Conservation (phyloP, 2,329 filamentous ascomycete genomes). For the Mycocentrospora acerina region DNA sequence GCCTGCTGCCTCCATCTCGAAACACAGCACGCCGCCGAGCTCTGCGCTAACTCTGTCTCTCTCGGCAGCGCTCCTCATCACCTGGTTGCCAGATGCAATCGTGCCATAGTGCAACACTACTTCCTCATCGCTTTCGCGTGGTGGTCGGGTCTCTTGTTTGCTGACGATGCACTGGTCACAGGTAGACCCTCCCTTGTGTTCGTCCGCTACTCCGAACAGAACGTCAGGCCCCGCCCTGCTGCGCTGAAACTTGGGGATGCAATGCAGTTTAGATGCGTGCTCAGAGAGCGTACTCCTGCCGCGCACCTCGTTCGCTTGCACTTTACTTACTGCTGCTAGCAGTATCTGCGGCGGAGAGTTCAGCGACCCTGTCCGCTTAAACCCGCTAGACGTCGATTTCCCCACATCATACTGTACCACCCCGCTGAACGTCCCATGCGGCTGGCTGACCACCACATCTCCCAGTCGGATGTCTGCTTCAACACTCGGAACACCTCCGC, state of each 20-base stretch:
- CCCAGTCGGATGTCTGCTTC: slow-evolving; percentile 3
- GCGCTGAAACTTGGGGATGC: slow-evolving; percentile 9
- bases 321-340: slow-evolving; percentile 6
- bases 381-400: slow-evolving; percentile 12
- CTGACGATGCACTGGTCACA: slow-evolving; percentile 9
- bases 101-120: slow-evolving; percentile 41
- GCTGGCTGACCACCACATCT: slow-evolving; percentile 6
- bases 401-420: slow-evolving; percentile 9
- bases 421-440: slow-evolving; percentile 1
- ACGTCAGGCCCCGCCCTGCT: slow-evolving; percentile 9
- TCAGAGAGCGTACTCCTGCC: slow-evolving; percentile 2
- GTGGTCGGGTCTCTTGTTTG: slow-evolving; percentile 1
- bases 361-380: slow-evolving; percentile 11
- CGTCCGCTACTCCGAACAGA: slow-evolving; percentile 17
- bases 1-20: too few species aligned
- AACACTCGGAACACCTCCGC: slow-evolving; percentile 3
- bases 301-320: slow-evolving; percentile 5
- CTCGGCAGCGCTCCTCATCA: slow-evolving; percentile 44
- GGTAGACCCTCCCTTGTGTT: slow-evolving; percentile 11
- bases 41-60: slow-evolving; percentile 38
- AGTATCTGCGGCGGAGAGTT: slow-evolving; percentile 7
- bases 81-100: slow-evolving; percentile 45
- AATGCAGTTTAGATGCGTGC: slow-evolving; percentile 6
- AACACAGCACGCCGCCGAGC: slow-evolving; percentile 20
- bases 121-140: slow-evolving; percentile 6